These are phyloP conservation scores for Rhodamnia rubescens DNA, from an alignment of 345 rosid genomes.

Conservation along the genomic window DNA sequence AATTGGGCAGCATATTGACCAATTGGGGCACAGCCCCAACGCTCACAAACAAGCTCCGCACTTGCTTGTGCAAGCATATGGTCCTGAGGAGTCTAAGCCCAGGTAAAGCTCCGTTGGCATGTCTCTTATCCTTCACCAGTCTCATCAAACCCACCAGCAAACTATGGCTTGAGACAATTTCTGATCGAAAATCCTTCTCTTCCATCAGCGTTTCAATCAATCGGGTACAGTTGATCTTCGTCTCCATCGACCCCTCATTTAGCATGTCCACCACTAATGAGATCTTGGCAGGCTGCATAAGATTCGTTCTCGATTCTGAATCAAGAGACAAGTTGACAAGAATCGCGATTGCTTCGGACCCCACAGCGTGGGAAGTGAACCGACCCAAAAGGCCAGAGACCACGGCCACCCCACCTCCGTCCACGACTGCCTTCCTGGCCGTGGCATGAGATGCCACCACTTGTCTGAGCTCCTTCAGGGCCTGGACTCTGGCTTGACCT, in stretches of 20 bases:
- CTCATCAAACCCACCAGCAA: conserved; percentile 12
- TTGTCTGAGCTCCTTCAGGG: conserved; percentile 13
- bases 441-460: conserved; percentile 6
- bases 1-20: conserved; percentile 2
- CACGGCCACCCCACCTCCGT: conserved; percentile 6
- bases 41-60: conserved; percentile 7
- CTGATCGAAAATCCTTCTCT: conserved; percentile 15
- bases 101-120: conserved; percentile 2
- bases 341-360: conserved; percentile 9
- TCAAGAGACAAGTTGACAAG: conserved; percentile 4
- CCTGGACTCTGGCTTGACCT: conserved; percentile 11
- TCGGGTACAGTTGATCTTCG: conserved; percentile 13
- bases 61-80: conserved; percentile 11
- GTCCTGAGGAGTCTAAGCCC: conserved; percentile 11
- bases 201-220: conserved; percentile 9
- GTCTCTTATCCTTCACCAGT: conserved; percentile 10
- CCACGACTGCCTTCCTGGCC: conserved; percentile 4
- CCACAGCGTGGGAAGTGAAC: conserved; percentile 12
- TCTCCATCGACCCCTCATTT: conserved; percentile 11
- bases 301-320: conserved; percentile 3
- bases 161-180: conserved; percentile 11
- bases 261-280: conserved; percentile 11
- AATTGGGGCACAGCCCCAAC: conserved; percentile 7
- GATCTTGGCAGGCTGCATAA: conserved; percentile 12
- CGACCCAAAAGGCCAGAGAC: conserved; percentile 7